Evolutionary conservation across 176 grass and related monocot species (phyloP), one percentile per base, ranked within the genome.

Genomic region (Hsuehochloa calcarea): DNA sequence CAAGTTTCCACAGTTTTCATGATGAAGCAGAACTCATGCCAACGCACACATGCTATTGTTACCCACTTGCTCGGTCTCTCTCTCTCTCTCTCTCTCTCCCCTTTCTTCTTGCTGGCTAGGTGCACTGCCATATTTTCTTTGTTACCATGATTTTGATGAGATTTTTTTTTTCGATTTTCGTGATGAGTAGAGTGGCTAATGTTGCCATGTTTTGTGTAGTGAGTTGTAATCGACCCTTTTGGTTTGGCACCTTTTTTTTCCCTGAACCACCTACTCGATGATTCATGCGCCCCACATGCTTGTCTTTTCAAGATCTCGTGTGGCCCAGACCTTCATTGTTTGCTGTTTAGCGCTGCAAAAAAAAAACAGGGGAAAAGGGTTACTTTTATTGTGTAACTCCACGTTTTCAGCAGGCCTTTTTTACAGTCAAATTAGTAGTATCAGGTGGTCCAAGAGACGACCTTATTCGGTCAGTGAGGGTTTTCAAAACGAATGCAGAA

Each of bases 401-500:
- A 71, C 10, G 56, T 25, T 82, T 89, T 45, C 62, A 49, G 55
- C 79, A 16, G 74, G 77, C n/a, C 23, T 12, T 46, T 81, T 51
- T 25, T 37, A 31, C 72, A 20, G 56, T 59, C 22, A 59, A 59
- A 59, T 67, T 17, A 56, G 29, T 52, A 12, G 54, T 14, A 75
- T 31, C 84, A 71, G 76, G 55, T 82, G 88, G 83, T 82, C 78
- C 83, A 39, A 15, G 35, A 22, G 9, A 12, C 20, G 78, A 56
- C 83, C 37, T 77, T 70, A 22, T 70, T 37, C 60, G 15, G 29
- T 23, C 38, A n/a, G 34, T 14, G 17, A 9, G 20, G 0, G 31
- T 45, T 81, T 77, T 77, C 23, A 25, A 89, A 85, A 76, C 74
- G 80, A 78, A 61, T n/a, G 10, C 25, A 13, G 58, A 41, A 8